Percentiles rank a stretch among this genome's conserved stretches.
phyloP scores from a whole-genome alignment of 2,329 filamentous ascomycete species.

The Pseudogymnoascus verrucosus region DNA sequence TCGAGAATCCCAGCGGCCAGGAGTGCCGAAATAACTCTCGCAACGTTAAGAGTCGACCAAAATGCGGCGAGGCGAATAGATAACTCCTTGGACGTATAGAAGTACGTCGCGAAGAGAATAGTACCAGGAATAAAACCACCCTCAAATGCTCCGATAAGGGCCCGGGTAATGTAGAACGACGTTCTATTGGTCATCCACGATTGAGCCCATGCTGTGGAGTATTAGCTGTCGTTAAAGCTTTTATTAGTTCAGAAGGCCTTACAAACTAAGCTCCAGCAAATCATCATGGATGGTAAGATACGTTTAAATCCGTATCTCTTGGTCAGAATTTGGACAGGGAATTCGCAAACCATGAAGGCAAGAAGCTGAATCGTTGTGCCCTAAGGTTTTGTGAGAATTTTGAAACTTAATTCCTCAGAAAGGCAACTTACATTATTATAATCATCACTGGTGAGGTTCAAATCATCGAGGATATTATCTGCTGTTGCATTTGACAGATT shows the following conservation, averaged over 20 bases:
- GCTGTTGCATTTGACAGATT: conserved; percentile 55
- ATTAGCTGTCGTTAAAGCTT: conserved; percentile 25
- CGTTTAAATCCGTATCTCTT: conserved; percentile 51
- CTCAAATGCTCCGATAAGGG: conserved; percentile 46
- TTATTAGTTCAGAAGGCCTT: neutral
- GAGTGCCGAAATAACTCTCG: conserved; percentile 39
- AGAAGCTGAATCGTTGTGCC: conserved; percentile 49
- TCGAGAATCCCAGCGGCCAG: conserved; percentile 40
- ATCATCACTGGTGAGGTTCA: conserved; percentile 40
- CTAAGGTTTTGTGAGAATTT: conserved; percentile 9
- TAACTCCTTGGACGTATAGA: conserved; percentile 61
- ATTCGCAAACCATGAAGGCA: conserved; percentile 46
- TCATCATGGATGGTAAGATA: conserved; percentile 46
- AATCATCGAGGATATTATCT: conserved; percentile 52
- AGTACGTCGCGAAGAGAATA: conserved; percentile 62
- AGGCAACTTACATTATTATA: conserved; percentile 43
- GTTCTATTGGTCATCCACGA: conserved; percentile 41
- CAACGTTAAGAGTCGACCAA: conserved; percentile 47
- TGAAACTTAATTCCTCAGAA: conserved; percentile 28
- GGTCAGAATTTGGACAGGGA: conserved; percentile 49
- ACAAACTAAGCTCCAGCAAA: conserved; percentile 42
- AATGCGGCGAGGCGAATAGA: conserved; percentile 60
- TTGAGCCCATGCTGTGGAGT: conserved; percentile 37
- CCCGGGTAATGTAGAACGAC: conserved; percentile 42
- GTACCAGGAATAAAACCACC: conserved; percentile 52